Conservation (phyloP, 225 moss, liverwort and hornwort genomes). For the Bryum argenteum region DNA sequence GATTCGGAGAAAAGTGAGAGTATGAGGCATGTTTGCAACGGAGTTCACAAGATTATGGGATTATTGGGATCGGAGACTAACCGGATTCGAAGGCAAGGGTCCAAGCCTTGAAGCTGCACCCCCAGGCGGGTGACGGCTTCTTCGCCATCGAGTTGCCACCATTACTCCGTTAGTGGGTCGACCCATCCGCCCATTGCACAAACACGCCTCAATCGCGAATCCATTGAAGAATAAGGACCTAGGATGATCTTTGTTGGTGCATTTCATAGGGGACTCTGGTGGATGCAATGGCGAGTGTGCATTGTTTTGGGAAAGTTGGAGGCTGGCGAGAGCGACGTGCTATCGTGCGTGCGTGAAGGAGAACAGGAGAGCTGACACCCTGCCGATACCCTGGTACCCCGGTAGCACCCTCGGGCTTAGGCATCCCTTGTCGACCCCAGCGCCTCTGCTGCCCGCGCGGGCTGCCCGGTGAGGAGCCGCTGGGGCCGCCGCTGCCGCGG, state of each 20-base stretch:
- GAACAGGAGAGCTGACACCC: background rate
- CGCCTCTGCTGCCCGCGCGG: too few relatives aligned
- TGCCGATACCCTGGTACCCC: background rate
- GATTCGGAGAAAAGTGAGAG: too few relatives aligned
- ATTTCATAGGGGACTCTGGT: too few relatives aligned
- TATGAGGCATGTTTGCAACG: too few relatives aligned
- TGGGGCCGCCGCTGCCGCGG: too few relatives aligned
- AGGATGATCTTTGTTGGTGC: too few relatives aligned
- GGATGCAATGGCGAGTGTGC: background rate
- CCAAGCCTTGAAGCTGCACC: conserved; percentile 30
- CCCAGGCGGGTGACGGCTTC: conserved; percentile 12
- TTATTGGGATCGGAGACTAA: background rate
- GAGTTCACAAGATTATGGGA: too few relatives aligned
- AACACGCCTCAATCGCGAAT: background rate
- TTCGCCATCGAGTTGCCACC: conserved; percentile 31
- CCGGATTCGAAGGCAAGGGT: conserved; percentile 40
- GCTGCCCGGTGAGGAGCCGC: too few relatives aligned
- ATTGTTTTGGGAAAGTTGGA: too few relatives aligned
- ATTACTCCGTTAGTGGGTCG: background rate
- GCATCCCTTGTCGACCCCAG: too few relatives aligned
- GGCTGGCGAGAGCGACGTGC: too few relatives aligned
- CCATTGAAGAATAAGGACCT: background rate
- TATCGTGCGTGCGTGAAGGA: too few relatives aligned
- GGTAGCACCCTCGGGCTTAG: background rate
- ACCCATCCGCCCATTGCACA: conserved; percentile 2